These are phyloP conservation scores for Alternaria panax DNA, from an alignment of 2,329 filamentous ascomycete genomes.

Conservation along the genomic window DNA sequence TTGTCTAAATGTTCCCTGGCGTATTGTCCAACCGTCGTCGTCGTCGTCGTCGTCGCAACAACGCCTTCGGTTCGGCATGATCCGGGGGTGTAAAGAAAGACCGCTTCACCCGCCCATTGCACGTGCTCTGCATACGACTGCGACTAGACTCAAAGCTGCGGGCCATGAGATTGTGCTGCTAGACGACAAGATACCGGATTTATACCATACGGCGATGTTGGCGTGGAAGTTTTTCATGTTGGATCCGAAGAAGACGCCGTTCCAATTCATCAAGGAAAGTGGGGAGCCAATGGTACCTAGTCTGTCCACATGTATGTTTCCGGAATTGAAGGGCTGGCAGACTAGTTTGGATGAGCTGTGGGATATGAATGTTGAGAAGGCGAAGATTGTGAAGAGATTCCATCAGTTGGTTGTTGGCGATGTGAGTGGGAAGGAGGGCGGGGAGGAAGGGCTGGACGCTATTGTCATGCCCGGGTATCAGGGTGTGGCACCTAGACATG, in stretches of 20 bases:
- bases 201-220: constrained; percentile 46
- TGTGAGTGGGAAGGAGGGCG: not conserved
- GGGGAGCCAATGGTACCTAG: constrained; percentile 57
- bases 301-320: constrained; percentile 44
- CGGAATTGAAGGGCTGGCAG: constrained; percentile 41
- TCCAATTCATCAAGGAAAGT: constrained; percentile 44
- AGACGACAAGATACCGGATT: constrained; percentile 36
- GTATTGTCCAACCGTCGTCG: constrained; percentile 26
- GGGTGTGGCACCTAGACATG: constrained; percentile 60
- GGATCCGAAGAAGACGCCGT: constrained; percentile 46
- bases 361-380: constrained; percentile 52
- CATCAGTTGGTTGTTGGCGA: constrained; percentile 47
- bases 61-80: constrained; percentile 57
- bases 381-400: constrained; percentile 50
- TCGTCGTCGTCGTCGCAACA: not conserved
- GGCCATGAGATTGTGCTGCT: constrained; percentile 55
- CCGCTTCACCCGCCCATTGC: constrained; percentile 62
- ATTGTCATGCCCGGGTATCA: constrained; percentile 60
- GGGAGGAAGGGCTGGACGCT: constrained; percentile 57
- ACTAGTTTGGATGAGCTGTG: constrained; percentile 52
- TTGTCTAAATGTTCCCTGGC: constrained; percentile 58
- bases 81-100: constrained; percentile 57
- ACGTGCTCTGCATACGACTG: constrained; percentile 54
- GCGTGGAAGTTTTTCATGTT: constrained; percentile 55
- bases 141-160: constrained; percentile 48